phyloP scores from a whole-genome alignment of 2,329 filamentous ascomycete species.

The Orbilia oligospora region DNA sequence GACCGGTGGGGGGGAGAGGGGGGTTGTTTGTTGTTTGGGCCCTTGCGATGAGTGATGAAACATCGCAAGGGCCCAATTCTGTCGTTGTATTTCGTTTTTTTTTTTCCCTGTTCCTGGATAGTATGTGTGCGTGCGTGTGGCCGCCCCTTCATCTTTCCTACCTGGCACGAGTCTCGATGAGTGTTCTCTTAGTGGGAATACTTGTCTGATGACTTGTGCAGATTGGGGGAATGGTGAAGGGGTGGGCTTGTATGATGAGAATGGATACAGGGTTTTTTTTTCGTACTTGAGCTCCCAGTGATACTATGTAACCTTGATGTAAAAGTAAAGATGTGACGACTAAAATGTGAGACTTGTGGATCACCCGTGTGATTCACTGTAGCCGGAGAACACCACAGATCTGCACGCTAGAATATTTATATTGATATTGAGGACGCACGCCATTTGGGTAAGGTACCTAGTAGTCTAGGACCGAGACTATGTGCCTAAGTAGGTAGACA shows the following conservation, averaged over 20 bases:
- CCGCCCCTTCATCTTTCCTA: background rate
- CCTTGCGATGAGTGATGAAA: background rate
- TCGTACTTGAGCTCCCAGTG: background rate
- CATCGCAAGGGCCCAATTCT: background rate
- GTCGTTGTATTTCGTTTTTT: background rate
- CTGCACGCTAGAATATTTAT: too few relatives aligned
- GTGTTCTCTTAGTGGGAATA: background rate
- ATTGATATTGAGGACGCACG: too few relatives aligned
- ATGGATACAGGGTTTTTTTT: background rate
- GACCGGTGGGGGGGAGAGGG: too few relatives aligned
- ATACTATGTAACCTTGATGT: background rate
- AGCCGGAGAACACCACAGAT: too few relatives aligned
- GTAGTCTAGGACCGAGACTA: too few relatives aligned
- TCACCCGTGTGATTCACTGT: too few relatives aligned
- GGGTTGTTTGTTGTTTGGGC: too few relatives aligned
- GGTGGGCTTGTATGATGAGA: background rate
- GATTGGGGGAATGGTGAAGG: background rate
- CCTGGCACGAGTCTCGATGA: background rate
- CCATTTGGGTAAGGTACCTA: too few relatives aligned
- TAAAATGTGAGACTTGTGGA: too few relatives aligned
- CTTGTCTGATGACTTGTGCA: conserved; percentile 1
- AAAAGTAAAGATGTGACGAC: background rate
- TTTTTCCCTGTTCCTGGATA: background rate
- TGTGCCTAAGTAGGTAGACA: too few relatives aligned
- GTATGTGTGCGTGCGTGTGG: background rate